Evolutionary conservation across 192 early-diverging fungal genomes (phyloP), one percentile per base, ranked within the genome.

Genomic region (Coemansia sp.): DNA sequence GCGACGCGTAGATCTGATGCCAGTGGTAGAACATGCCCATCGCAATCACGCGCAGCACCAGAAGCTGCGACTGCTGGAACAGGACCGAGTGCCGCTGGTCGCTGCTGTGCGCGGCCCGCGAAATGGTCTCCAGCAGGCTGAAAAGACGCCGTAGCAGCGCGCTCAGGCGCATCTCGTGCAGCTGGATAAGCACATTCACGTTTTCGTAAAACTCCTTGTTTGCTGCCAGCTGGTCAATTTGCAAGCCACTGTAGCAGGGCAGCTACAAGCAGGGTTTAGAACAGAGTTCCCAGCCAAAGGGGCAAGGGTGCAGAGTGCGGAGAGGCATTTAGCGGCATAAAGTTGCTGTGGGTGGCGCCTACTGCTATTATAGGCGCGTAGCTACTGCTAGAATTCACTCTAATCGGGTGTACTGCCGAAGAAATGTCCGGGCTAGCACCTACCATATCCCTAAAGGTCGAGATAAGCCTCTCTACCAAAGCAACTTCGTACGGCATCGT

Each of bases 21-120:
- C 93, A 94, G 67, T 91, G 83, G 53, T 87, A 87, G 31, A 89
- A 86, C 87, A 93, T 91, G 66, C 92, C 93, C 55, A 88, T 87
- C 3, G 89, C 89, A 23, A 95, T 71, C 38, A 97, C 80, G 55
- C 89, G 82, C 49, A 95, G 82, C 12, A 95, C 68, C 62, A 93
- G 91, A 10, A 93, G 81, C 67, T 94, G 93, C 16, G 92, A 93
- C 62, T 97, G 91, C 62, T 92, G 83, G 25, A 87, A 81, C 40
- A 92, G 83, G 24, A 44, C 48, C n/a, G 59, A 32, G 19, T 31
- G 52, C 45, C 73, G 62, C 50, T 65, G 56, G 23, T 67, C 67
- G 54, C 48, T 57, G 28, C 40, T 69, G 45, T 64, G 55, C 3
- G 50, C 51, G 6, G 88, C 83, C 79, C 86, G 86, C 11, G 85